A percentile compares a stretch with the other conserved stretches of the same genome.
These are phyloP conservation scores for Cercospora sp. DNA, from an alignment of 2,329 filamentous ascomycete species.

Conservation along the genomic window DNA sequence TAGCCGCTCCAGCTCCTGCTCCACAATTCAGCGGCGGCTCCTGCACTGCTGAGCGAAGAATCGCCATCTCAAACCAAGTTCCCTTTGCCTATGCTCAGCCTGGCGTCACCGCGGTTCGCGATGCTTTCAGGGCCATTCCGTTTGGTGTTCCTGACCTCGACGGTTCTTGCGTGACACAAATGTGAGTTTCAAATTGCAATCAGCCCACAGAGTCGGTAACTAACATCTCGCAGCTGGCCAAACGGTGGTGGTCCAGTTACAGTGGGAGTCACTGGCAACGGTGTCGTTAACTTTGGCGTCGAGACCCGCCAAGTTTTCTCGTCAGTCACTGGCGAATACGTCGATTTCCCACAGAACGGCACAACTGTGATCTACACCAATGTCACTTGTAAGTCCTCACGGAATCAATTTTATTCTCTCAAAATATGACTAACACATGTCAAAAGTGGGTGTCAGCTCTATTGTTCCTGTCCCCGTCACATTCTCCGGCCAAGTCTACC, in stretches of 20 bases:
- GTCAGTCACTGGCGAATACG: slow-evolving; percentile 21
- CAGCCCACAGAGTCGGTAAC: background rate
- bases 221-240: slow-evolving; percentile 4
- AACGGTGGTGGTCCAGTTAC: slow-evolving; percentile 16
- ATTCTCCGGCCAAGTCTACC: slow-evolving; percentile 21
- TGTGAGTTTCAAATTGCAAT: background rate
- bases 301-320: slow-evolving; percentile 23
- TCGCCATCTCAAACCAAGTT: background rate
- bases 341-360: slow-evolving; percentile 15
- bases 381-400: slow-evolving; percentile 8
- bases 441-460: slow-evolving; percentile 4
- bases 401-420: too few relatives aligned
- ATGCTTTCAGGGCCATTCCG: slow-evolving; percentile 13
- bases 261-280: slow-evolving; percentile 13
- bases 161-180: slow-evolving; percentile 16
- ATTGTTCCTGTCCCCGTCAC: slow-evolving; percentile 17
- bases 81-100: slow-evolving; percentile 19
- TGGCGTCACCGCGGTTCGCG: background rate
- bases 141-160: slow-evolving; percentile 16
- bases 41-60: slow-evolving; percentile 3
- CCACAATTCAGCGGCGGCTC: background rate
- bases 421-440: background rate
- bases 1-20: background rate
- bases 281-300: slow-evolving; percentile 10
- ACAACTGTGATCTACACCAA: slow-evolving; percentile 26